Evolutionary conservation across 23 red algal species (phyloP), one percentile per base, ranked within the genome.

Genomic region (Chondrus crispus): DNA sequence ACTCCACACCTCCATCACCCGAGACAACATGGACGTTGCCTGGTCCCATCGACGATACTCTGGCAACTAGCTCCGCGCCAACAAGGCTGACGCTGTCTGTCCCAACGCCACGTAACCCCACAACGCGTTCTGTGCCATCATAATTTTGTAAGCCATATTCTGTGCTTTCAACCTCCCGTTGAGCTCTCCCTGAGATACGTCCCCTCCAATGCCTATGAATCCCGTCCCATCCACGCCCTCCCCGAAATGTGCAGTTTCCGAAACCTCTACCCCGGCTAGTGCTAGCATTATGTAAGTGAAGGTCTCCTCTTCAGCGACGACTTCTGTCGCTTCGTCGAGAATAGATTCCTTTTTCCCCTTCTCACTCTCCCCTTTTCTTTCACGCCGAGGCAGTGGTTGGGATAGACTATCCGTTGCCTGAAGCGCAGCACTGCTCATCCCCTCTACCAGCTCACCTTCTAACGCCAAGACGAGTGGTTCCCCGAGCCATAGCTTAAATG

Each of bases 91-190:
- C 41, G 53, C 50, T 33, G 79, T 83, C 41, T 83, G 46, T 32
- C 79, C 79, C 3, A 83, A 32, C 20, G 46, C 79, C 20, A 83
- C 79, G 36, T 83, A 83, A 26, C 49, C 62, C 79, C 79, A 83
- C 8, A 83, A 19, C 18, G 47, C 79, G 16, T 62, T 58, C 36
- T 83, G 79, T 10, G 79, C 79, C 14, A 83, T 39, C 28, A 83
- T 58, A 19, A 83, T 24, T 54, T 83, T 83, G 3, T 30, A 58
- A 5, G 79, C 79, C 22, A 83, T 54, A 40, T 83, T 83, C 79
- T 83, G 79, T 20, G 79, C 20, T 58, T 83, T 83, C 13, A 83
- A 53, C 38, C 79, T 83, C 4, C 79, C 79, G 79, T 83, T 83
- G 24, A 83, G 53, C 22, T 83, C 79, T 11, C 79, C 79, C 19